These are phyloP conservation scores for Nakataea oryzae DNA, from an alignment of 2,329 filamentous ascomycete species.

Conservation along the genomic window DNA sequence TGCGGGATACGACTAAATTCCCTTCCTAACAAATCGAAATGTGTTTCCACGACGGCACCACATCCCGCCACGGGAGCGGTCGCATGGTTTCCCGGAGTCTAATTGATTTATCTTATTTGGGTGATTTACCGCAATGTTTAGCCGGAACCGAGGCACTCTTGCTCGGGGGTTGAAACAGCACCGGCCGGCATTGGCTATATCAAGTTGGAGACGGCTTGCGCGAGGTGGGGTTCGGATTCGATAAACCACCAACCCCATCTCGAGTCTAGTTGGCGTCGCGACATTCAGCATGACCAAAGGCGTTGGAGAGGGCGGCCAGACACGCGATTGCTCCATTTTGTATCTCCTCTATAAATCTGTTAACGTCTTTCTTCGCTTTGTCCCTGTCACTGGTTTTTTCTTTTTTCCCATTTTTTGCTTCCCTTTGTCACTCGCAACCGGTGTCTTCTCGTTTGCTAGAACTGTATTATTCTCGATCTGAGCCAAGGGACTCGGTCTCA, in stretches of 20 bases:
- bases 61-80: not conserved
- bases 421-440: not conserved
- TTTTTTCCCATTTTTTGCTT: constrained; percentile 2
- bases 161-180: not conserved
- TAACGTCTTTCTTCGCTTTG: not conserved
- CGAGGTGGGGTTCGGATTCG: not conserved
- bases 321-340: not conserved
- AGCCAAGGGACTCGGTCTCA: not conserved
- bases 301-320: constrained; percentile 4
- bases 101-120: not conserved
- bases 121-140: not conserved
- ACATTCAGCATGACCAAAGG: constrained; percentile 2
- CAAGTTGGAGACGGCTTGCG: not conserved
- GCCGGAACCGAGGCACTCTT: not conserved
- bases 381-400: not conserved
- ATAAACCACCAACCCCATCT: not conserved
- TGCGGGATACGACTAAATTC: constrained; percentile 40
- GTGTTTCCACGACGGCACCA: not conserved
- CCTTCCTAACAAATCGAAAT: constrained; percentile 4
- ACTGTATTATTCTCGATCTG: not conserved
- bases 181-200: not conserved
- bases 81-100: not conserved
- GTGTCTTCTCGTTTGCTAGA: not conserved
- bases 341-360: not conserved
- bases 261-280: not conserved